Evolutionary conservation across 345 rosid species (phyloP), one percentile per base, ranked within the genome.

Genomic region (Gossypium arboreum): DNA sequence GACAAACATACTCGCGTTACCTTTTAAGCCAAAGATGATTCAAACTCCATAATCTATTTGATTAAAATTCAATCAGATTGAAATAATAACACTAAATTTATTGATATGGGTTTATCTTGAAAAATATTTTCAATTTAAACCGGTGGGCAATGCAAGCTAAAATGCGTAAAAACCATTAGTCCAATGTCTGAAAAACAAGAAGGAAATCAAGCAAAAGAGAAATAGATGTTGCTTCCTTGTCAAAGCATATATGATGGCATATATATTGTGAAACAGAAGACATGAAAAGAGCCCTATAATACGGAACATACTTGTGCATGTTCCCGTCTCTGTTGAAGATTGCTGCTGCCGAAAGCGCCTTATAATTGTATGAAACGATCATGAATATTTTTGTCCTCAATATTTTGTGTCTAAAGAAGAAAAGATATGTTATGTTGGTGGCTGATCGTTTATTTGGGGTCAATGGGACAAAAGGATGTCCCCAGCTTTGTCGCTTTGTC

Each of bases 381-480:
- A 71, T 54, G 74, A 60, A 55, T 41, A 52, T 24, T 34, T 34
- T 5, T 72, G 74, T 56, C 74, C 39, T 24, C 16, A 51, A n/a
- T 27, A 10, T 15, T 13, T 16, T 16, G 24, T 67, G 56, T 22
- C 55, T 12, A 47, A 47, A 47, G 41, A 47, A 48, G 20, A 16
- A 48, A 45, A 68, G 55, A 47, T 27, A 24, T 47, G 39, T 67
- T 67, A 15, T 56, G 55, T 67, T 50, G 54, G 39, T 45, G 71
- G 34, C 71, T 67, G 71, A 67, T 45, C 44, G 41, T 18, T 47
- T 68, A 39, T 68, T 68, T 22, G 56, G 39, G 54, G 24, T 67
- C 71, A 45, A 20, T 44, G 34, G 16, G 17, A 66, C 39, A 18
- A 44, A 66, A 18, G 34, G 71, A 45, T 66, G 71, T 66, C 52